These are phyloP conservation scores for Leishmania aethiopica DNA, from an alignment of 208 protist species.

Conservation along the genomic window DNA sequence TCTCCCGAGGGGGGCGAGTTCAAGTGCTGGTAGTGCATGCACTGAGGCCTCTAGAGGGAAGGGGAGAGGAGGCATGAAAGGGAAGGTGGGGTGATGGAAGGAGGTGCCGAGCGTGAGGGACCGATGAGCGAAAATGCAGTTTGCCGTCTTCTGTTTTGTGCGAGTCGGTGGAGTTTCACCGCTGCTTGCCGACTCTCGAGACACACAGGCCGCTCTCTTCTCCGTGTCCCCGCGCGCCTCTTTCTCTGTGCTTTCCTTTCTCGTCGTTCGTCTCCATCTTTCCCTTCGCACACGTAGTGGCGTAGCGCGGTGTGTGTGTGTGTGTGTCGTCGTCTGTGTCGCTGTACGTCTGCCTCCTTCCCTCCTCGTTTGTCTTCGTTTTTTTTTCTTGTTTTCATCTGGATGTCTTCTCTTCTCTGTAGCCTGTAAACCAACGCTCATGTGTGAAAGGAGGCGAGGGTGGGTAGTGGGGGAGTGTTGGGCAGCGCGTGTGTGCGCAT, in stretches of 20 bases:
- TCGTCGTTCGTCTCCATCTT: neutral
- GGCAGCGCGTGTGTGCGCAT: neutral
- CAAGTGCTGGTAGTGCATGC: neutral
- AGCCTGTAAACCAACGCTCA: neutral
- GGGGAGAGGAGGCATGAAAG: neutral
- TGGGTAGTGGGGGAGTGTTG: neutral
- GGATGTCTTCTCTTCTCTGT: neutral
- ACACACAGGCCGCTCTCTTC: neutral
- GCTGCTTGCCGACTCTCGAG: neutral
- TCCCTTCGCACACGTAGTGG: neutral
- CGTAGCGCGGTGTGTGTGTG: neutral
- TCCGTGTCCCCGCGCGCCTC: neutral
- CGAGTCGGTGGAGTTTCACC: neutral
- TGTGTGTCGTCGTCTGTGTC: neutral
- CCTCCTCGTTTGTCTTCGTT: neutral
- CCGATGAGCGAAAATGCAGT: neutral
- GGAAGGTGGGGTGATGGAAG: neutral
- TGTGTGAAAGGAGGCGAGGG: neutral
- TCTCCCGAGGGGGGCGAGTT: too few species aligned
- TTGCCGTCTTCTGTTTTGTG: neutral
- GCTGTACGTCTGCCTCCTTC: slow-evolving; percentile 7
- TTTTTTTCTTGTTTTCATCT: neutral
- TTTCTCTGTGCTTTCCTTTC: neutral
- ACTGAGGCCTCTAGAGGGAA: neutral
- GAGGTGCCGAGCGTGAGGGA: neutral